These are phyloP conservation scores for Marsdenia floribunda DNA, from an alignment of 257 asterid genomes.

Conservation along the genomic window DNA sequence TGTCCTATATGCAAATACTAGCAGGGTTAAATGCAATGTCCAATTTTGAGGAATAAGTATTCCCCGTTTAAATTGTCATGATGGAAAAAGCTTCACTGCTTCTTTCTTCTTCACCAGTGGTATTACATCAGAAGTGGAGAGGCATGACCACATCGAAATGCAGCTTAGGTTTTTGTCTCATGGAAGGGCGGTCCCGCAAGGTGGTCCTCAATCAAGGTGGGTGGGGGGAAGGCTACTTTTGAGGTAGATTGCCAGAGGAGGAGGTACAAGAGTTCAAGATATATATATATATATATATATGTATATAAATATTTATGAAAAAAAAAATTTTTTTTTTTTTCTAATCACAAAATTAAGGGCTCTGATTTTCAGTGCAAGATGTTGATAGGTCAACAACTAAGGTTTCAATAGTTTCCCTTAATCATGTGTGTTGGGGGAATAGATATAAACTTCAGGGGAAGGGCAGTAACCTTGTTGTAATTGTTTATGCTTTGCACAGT, in stretches of 20 bases:
- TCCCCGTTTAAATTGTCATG: not conserved
- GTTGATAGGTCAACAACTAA: conserved; percentile 41
- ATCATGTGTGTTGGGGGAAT: conserved; percentile 30
- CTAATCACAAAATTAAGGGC: conserved; percentile 11
- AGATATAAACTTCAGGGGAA: conserved; percentile 8
- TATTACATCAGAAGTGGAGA: conserved; percentile 5
- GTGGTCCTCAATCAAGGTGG: conserved; percentile 10
- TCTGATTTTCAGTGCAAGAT: conserved; percentile 47
- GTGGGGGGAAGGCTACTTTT: not conserved
- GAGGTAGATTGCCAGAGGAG: not conserved
- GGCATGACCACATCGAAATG: conserved; percentile 17
- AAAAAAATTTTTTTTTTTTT: no score
- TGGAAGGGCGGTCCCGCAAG: not conserved
- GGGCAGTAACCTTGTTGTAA: not conserved
- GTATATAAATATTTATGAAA: no score
- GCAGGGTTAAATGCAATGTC: no score
- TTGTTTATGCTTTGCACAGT: conserved; percentile 13
- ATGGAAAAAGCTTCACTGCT: not conserved
- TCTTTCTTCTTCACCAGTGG: not conserved
- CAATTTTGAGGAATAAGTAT: no score
- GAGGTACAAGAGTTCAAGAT: conserved; percentile 12
- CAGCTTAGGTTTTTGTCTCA: conserved; percentile 8
- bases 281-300: conserved; percentile 9
- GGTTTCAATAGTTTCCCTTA: conserved; percentile 27
- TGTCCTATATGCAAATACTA: not conserved